Base-by-base conservation (phyloP, 2,329 filamentous ascomycete species). In the Talaromyces rugulosus region DNA sequence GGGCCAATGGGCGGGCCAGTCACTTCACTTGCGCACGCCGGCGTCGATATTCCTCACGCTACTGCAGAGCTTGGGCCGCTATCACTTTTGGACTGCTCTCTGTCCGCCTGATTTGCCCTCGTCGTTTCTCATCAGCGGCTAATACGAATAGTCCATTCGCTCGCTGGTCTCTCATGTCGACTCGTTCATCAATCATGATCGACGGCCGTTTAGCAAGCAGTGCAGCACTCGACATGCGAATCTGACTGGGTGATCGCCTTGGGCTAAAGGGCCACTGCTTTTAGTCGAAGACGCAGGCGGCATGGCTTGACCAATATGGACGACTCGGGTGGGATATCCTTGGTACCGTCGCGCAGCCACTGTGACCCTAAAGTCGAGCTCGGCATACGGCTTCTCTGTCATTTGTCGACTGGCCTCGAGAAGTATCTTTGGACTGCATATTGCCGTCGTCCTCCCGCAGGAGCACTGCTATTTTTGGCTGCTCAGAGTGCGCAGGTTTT, bases 41-140 rank as follows among this genome's bases (percentile, higher is more conserved):
- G 36, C 56, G 54, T 28, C 51, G 57, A n/a, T 61, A 42, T 58
- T 42, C 60, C 54, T 54, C 62, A 54, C 63, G 50, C 63, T 64
- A 64, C 61, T 64, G 63, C 61, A 53, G 18, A 58, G 57, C 63
- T 60, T 59, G 50, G 60, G 51, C 47, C 55, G 50, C 30, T 62
- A 63, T 65, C 63, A 65, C 63, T 36, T 44, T 12, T 14, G 42
- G 53, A 36, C 47, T 51, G 23, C 33, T 27, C 40, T 60, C 27
- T 56, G 33, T 34, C 7, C 62, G 33, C 33, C 58, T 53, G 51
- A 65, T 65, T 65, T 47, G 63, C 34, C 30, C 33, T 50, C 16
- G 16, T 31, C 16, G 23, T 42, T 18, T 23, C n/a, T 53, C 18
- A 28, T 34, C 47, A 61, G 62, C 56, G 62, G 36, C 42, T 56